Evolutionary conservation across 2,329 filamentous ascomycete species (phyloP).

Genomic region (Neurospora sp.): DNA sequence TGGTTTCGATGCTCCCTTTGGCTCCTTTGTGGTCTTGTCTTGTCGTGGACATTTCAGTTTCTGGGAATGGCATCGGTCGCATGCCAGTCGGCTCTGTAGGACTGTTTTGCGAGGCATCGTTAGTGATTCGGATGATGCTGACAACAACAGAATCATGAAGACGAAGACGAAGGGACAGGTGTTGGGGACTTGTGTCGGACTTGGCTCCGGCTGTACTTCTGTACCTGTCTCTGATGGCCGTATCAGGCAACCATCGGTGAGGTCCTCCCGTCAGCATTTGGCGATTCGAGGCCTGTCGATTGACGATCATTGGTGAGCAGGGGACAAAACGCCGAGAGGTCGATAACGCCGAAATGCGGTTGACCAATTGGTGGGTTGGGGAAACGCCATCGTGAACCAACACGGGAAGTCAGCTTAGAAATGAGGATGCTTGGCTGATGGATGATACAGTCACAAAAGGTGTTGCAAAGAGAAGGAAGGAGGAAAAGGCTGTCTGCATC

Average conservation of each 20-base stretch:
- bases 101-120: slow-evolving; percentile 3
- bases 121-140: not conserved
- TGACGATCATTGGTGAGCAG: not conserved
- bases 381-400: not conserved
- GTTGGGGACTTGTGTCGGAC: not conserved
- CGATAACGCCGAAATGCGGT: not conserved
- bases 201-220: not conserved
- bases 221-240: not conserved
- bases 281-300: not conserved
- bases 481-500: not conserved
- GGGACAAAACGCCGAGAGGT: not conserved
- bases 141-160: not conserved
- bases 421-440: not conserved
- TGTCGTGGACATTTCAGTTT: slow-evolving; percentile 5
- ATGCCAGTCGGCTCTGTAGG: slow-evolving; percentile 1
- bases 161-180: not conserved
- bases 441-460: too few species aligned
- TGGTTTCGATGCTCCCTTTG: not conserved
- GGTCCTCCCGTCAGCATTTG: not conserved
- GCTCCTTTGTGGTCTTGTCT: not conserved
- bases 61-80: slow-evolving; percentile 4
- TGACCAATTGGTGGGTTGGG: not conserved
- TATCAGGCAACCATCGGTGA: not conserved
- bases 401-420: not conserved
- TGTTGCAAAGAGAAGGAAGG: not conserved